Percentiles rank a stretch among this genome's conserved stretches.
Conservation (phyloP, 441 rosid species). For the Pelargonium fulgidum region DNA sequence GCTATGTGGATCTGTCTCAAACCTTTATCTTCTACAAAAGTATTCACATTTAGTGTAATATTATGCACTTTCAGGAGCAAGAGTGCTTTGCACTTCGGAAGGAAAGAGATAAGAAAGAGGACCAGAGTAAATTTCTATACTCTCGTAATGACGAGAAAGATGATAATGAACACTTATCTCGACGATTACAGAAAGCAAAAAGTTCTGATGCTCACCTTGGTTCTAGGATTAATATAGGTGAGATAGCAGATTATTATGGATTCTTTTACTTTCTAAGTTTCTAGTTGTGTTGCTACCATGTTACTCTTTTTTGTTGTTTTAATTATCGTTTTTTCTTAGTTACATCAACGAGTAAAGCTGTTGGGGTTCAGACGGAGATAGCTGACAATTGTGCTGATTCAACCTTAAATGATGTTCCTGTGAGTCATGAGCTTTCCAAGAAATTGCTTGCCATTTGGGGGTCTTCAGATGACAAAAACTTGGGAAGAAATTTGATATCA, state of each 20-base stretch:
- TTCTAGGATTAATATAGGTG: constrained; percentile 26
- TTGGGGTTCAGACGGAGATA: constrained; percentile 64
- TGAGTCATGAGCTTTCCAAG: constrained; percentile 34
- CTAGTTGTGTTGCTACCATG: neutral
- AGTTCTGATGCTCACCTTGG: constrained; percentile 26
- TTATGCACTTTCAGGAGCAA: constrained; percentile 41
- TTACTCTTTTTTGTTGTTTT: neutral
- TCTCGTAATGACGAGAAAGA: constrained; percentile 21
- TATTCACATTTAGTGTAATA: neutral
- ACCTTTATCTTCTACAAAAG: neutral
- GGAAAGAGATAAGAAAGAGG: constrained; percentile 32
- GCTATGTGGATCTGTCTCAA: neutral
- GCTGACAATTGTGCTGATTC: constrained; percentile 17
- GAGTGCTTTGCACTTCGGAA: constrained; percentile 52
- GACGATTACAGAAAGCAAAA: constrained; percentile 25
- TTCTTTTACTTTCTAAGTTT: constrained; percentile 7
- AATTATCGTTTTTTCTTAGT: constrained; percentile 23
- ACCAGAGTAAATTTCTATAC: constrained; percentile 19
- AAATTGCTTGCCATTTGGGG: constrained; percentile 63
- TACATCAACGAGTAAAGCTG: constrained; percentile 43
- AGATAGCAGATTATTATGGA: constrained; percentile 14
- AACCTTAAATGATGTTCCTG: constrained; percentile 24
- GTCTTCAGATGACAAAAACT: constrained; percentile 33
- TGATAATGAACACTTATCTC: constrained; percentile 15
- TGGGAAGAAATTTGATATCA: constrained; percentile 46